Evolutionary conservation across 176 grass and related monocot species (phyloP).

Genomic region (Aegilops longissima): DNA sequence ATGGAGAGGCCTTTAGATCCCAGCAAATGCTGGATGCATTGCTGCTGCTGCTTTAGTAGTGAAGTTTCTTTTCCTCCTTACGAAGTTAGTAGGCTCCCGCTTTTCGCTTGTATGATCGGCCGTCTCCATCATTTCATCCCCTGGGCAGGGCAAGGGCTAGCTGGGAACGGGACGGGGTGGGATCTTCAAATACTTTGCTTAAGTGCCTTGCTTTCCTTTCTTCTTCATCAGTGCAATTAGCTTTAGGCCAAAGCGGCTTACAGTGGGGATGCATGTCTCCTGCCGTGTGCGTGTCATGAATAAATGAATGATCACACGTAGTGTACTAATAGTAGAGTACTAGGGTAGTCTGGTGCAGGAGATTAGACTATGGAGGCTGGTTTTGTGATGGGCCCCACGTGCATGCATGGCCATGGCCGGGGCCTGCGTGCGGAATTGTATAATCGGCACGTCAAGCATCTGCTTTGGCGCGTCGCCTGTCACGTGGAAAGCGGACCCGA

Average conservation of each 20-base stretch:
- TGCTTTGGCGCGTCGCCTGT: background rate
- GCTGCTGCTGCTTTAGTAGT: background rate
- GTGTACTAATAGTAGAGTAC: too few relatives aligned
- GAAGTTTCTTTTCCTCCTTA: background rate
- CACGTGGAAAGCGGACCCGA: background rate
- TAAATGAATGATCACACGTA: background rate
- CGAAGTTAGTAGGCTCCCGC: background rate
- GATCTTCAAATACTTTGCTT: constrained; percentile 14
- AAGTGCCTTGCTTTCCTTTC: background rate
- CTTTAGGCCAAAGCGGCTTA: constrained; percentile 35
- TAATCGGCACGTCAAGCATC: background rate
- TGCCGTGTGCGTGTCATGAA: background rate
- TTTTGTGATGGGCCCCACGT: background rate
- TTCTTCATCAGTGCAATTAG: constrained; percentile 26
- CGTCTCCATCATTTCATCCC: constrained; percentile 8
- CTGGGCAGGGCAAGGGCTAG: background rate
- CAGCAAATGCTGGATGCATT: background rate
- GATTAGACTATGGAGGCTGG: background rate
- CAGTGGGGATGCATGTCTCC: background rate
- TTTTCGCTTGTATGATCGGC: background rate
- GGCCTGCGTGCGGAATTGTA: background rate
- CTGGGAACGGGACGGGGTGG: background rate
- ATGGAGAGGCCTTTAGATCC: background rate
- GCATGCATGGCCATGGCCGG: background rate
- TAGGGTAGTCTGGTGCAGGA: background rate